Conservation (phyloP, 345 rosid genomes). For the Dovyalis caffra region DNA sequence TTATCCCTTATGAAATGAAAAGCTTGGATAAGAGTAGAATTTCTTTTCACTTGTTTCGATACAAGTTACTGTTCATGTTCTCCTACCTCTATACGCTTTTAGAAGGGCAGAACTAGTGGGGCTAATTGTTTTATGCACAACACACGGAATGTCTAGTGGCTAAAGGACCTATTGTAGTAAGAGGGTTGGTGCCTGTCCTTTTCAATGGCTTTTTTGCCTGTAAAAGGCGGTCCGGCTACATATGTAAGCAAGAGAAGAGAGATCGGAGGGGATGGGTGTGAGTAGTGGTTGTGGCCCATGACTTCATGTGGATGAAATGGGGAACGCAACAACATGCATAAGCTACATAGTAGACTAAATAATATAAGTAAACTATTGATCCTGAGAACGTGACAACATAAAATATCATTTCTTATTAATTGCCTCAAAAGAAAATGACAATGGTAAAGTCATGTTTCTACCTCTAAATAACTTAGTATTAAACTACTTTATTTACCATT, state of each 20-base stretch:
- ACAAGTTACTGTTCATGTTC: background rate
- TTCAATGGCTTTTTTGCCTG: slow-evolving; percentile 35
- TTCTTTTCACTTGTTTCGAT: background rate
- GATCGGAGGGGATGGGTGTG: slow-evolving; percentile 1
- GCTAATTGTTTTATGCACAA: background rate
- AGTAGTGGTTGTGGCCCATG: slow-evolving; percentile 31
- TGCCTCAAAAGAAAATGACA: too few relatives aligned
- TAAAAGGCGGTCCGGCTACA: background rate
- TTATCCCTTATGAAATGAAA: background rate
- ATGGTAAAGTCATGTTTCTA: too few relatives aligned
- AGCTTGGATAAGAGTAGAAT: background rate
- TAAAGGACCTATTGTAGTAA: background rate
- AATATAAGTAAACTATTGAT: background rate
- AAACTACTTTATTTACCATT: too few relatives aligned
- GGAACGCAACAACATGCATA: slow-evolving; percentile 38
- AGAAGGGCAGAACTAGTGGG: slow-evolving; percentile 12
- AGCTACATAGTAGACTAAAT: background rate
- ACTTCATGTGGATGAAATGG: slow-evolving; percentile 46
- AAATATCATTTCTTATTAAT: too few relatives aligned
- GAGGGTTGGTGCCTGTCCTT: slow-evolving; percentile 32
- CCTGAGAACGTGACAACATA: background rate
- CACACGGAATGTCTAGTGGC: slow-evolving; percentile 30
- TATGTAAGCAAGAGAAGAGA: background rate
- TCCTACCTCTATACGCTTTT: background rate
- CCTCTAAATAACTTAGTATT: too few relatives aligned